These are phyloP conservation scores for Neurospora sp. DNA, from an alignment of 495 filamentous ascomycete genomes.

Conservation along the genomic window DNA sequence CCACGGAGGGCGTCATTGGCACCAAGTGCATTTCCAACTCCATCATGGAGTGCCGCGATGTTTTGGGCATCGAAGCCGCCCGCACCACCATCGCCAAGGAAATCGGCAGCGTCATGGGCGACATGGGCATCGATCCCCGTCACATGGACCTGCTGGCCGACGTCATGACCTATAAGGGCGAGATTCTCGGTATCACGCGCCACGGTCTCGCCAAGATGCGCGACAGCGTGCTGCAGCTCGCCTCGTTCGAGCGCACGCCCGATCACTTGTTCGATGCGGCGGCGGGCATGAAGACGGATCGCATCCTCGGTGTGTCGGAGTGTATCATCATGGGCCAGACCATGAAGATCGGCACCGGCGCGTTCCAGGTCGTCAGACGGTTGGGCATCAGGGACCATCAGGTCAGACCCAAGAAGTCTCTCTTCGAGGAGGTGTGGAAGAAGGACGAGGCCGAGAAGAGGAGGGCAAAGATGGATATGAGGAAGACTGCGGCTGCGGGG, in stretches of 20 bases:
- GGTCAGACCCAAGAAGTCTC: slow-evolving; percentile 50
- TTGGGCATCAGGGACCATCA: slow-evolving; percentile 58
- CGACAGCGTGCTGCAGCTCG: slow-evolving; percentile 86
- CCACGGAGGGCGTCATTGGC: slow-evolving; percentile 76
- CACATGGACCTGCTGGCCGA: slow-evolving; percentile 99
- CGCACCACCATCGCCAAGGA: slow-evolving; percentile 72
- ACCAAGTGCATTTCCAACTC: slow-evolving; percentile 66
- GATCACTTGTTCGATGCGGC: slow-evolving; percentile 97
- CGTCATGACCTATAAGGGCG: slow-evolving; percentile 98
- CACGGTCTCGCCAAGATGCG: slow-evolving; percentile 97
- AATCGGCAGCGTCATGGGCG: slow-evolving; percentile 72
- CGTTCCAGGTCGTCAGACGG: slow-evolving; percentile 74
- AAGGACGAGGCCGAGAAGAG: slow-evolving; percentile 31
- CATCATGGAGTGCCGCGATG: slow-evolving; percentile 81
- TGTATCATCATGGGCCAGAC: slow-evolving; percentile 98
- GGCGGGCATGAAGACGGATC: slow-evolving; percentile 75
- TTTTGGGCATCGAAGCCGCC: slow-evolving; percentile 96
- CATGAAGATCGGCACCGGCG: slow-evolving; percentile 82
- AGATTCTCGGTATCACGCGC: slow-evolving; percentile 93
- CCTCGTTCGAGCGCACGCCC: slow-evolving; percentile 96
- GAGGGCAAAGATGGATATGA: slow-evolving; percentile 13
- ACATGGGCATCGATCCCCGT: slow-evolving; percentile 93
- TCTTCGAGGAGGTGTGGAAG: slow-evolving; percentile 71
- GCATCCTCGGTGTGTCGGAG: slow-evolving; percentile 86
- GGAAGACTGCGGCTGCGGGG: slow-evolving; percentile 6